Evolutionary conservation across 1,139 yeast species (phyloP).

Genomic region (Protomyces macrosporus): DNA sequence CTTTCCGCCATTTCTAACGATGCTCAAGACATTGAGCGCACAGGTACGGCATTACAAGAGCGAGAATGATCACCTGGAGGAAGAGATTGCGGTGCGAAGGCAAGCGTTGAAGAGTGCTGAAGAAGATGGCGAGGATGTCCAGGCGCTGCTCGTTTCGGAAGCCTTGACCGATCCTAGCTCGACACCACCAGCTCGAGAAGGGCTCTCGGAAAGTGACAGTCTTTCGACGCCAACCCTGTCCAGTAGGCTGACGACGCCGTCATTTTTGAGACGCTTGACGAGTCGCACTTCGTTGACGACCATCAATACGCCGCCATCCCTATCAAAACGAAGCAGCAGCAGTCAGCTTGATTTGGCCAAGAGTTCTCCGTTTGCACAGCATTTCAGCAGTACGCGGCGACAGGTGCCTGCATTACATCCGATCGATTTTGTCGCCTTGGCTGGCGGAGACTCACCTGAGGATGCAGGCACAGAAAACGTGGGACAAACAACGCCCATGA

Average conservation of each 20-base stretch:
- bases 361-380: not conserved
- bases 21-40: not conserved
- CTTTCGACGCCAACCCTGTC: not conserved
- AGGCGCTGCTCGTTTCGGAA: not conserved
- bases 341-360: not conserved
- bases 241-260: not conserved
- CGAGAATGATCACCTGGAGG: not conserved
- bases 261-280: not conserved
- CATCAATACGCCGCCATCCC: not conserved
- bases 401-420: not conserved
- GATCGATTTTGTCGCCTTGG: not conserved
- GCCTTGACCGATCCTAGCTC: not conserved
- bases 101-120: not conserved
- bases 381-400: not conserved
- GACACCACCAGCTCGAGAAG: not conserved
- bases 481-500: not conserved
- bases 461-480: too few relatives aligned
- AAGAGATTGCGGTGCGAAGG: not conserved
- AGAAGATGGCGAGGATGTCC: not conserved
- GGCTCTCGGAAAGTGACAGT: not conserved
- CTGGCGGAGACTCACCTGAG: not conserved
- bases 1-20: conserved; percentile 8
- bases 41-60: conserved; percentile 4
- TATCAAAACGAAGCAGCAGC: not conserved
- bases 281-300: not conserved